Base-by-base conservation (phyloP, 1,284 basidiomycete species). In the Tilletia walkeri region DNA sequence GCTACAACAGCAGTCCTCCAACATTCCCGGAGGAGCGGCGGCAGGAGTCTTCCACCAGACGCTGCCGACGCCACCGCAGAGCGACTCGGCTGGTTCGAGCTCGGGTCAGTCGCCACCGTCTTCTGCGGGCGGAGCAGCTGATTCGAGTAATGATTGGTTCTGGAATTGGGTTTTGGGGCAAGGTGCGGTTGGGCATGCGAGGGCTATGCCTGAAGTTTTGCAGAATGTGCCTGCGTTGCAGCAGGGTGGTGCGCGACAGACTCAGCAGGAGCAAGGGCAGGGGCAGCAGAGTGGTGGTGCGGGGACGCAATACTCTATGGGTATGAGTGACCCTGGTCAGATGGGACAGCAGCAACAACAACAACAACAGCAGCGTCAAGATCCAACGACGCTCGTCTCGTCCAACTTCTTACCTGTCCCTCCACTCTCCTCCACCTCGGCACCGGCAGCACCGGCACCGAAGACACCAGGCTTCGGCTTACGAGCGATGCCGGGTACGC, bases 101-200 rank as follows among this genome's bases (percentile, higher is more conserved):
- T 63, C 59, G 14, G 59, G 59, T 38, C 34, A 34, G 36, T 63
- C 59, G 59, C 59, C 59, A 3, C 34, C 59, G 38, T 34, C 59
- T 10, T 38, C 30, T 38, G 59, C 36, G 36, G 59, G 36, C 36
- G 59, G 36, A 9, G 16, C 10, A 1, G 50, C 16, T 10, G 50
- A 53, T 18, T 18, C 50, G 20, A 24, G 50, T 16, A 63, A 24
- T 14, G 59, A 63, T 34, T 38, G 30, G 59, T 63, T 63, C 59
- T 63, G 59, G 59, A 63, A 63, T 34, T 63, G 59, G 59, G 30
- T 63, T 2, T 38, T 63, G 6, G 59, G 59, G 18, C 59, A 63
- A n/a, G 59, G 59, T 18, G 50, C 50, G 12, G 50, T 63, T 6
- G 59, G 36, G 34, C 59, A 38, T 53, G 18, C 18, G 7, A 10